Evolutionary conservation across 441 rosid species (phyloP), one percentile per base, ranked within the genome.

Genomic region (Brassica balearica): DNA sequence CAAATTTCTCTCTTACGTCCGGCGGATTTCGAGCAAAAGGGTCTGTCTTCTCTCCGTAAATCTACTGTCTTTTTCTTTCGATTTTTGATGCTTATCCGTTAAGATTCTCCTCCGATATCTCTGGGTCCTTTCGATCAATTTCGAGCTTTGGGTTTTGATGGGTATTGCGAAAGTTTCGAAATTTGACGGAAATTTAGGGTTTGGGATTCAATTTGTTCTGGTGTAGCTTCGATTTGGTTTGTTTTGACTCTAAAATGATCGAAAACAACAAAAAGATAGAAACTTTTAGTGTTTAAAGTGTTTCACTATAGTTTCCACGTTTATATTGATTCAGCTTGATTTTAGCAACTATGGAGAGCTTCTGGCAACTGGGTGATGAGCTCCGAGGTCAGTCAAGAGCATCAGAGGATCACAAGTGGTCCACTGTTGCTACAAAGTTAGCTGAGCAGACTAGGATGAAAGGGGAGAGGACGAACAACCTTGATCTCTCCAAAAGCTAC

Each of bases 351-450:
- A 80, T 80, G 83, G 83, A 80, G 32, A 92, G 91, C 88, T 93
- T 88, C 83, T 95, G 99, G 99, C 91, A 93, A 72, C 69, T 93
- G 80, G 99, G 96, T 11, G 98, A 95, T 77, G 98, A 93, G 81
- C 95, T 95, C 27, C 88, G 97, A 71, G 98, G 96, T 70, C 97
- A 92, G 74, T 82, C 93, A 5, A 93, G 86, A 87, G 92, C 83
- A 62, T 72, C 94, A 3, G 99, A 95, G 85, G 99, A 95, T 83
- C 96, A 89, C 63, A 83, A 92, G 55, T 95, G 97, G 98, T 71
- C 88, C 19, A 82, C 93, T 83, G 99, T 87, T 83, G 96, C 98
- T 3, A 89, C 97, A 7, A 92, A 85, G 80, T 78, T 93, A 84
- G 98, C 98, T 34, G 96, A 95, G 87, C 97, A 93, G 80, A 92